A percentile compares a stretch with the other conserved stretches of the same genome.
Conservation (phyloP, 345 rosid genomes). For the Boechera retrofracta region DNA sequence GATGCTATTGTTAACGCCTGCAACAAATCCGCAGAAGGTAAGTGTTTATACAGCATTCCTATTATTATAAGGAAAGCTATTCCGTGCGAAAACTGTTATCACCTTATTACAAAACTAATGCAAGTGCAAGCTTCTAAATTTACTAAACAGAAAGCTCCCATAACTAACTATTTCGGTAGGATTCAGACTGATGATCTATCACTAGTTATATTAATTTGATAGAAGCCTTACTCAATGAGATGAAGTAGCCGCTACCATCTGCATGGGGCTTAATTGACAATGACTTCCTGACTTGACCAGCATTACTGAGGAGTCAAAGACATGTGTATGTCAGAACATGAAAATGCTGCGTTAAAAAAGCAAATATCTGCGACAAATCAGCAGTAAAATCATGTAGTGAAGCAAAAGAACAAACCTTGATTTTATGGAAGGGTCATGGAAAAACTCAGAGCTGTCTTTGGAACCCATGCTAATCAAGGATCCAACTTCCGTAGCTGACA, state of each 20-base stretch:
- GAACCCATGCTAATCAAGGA: slow-evolving; percentile 78
- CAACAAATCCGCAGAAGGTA: slow-evolving; percentile 26
- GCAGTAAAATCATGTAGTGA: not conserved
- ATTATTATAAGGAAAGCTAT: slow-evolving; percentile 2
- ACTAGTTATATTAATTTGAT: not conserved
- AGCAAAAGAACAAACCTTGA: slow-evolving; percentile 65
- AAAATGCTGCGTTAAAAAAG: not conserved
- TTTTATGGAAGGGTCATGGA: slow-evolving; percentile 88
- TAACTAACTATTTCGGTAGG: slow-evolving; percentile 11
- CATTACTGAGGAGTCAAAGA: slow-evolving; percentile 60
- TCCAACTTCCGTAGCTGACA: slow-evolving; percentile 92
- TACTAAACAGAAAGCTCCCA: slow-evolving; percentile 1
- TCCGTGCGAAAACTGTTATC: not conserved
- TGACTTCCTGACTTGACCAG: slow-evolving; percentile 95
- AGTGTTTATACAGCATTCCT: slow-evolving; percentile 14
- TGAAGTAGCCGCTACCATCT: slow-evolving; percentile 71
- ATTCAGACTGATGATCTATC: not conserved
- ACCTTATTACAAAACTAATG: slow-evolving; percentile 10
- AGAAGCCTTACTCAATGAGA: slow-evolving; percentile 73
- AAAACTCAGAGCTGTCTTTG: slow-evolving; percentile 75
- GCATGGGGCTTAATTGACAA: slow-evolving; percentile 69
- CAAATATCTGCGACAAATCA: not conserved
- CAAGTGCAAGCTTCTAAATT: slow-evolving; percentile 1
- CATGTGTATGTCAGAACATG: slow-evolving; percentile 8
- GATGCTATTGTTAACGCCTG: slow-evolving; percentile 81